A percentile compares a stretch with the other conserved stretches of the same genome.
Conservation (phyloP, 1,139 yeast species). For the Candida neerlandica region DNA sequence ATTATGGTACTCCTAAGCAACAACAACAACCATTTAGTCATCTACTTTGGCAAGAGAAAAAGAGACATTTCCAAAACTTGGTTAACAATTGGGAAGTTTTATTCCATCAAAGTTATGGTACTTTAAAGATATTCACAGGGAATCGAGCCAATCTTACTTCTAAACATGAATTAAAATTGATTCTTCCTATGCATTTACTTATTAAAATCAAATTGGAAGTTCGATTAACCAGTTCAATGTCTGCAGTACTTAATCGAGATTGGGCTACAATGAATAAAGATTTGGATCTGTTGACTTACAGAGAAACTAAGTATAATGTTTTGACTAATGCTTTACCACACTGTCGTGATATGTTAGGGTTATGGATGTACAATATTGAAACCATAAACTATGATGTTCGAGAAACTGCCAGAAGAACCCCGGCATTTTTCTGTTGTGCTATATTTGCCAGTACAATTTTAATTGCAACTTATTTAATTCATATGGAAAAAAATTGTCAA, state of each 20-base stretch:
- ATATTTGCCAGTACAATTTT: constrained; percentile 61
- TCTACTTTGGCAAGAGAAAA: constrained; percentile 59
- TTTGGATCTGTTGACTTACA: constrained; percentile 33
- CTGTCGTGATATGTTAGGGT: constrained; percentile 59
- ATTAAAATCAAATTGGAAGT: constrained; percentile 66
- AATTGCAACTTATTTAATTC: constrained; percentile 60
- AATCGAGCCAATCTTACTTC: constrained; percentile 52
- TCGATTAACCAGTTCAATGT: constrained; percentile 58
- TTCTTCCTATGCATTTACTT: constrained; percentile 63
- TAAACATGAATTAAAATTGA: constrained; percentile 60
- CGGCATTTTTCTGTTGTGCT: constrained; percentile 72
- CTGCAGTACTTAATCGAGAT: constrained; percentile 60
- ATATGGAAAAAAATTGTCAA: constrained; percentile 45
- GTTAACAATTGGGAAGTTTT: constrained; percentile 67
- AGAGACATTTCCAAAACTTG: constrained; percentile 56
- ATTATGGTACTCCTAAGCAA: constrained; percentile 19
- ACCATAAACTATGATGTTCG: constrained; percentile 59
- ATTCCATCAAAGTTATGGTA: constrained; percentile 63
- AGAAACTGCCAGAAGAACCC: constrained; percentile 67
- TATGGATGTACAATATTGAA: constrained; percentile 71
- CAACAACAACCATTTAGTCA: constrained; percentile 22
- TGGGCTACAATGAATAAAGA: constrained; percentile 65
- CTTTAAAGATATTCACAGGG: constrained; percentile 52
- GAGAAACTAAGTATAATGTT: constrained; percentile 55
- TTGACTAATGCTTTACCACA: constrained; percentile 59